A percentile compares a stretch with the other conserved stretches of the same genome.
Conservation (phyloP, 73 alveolate species). For the Paramecium octaurelia region DNA sequence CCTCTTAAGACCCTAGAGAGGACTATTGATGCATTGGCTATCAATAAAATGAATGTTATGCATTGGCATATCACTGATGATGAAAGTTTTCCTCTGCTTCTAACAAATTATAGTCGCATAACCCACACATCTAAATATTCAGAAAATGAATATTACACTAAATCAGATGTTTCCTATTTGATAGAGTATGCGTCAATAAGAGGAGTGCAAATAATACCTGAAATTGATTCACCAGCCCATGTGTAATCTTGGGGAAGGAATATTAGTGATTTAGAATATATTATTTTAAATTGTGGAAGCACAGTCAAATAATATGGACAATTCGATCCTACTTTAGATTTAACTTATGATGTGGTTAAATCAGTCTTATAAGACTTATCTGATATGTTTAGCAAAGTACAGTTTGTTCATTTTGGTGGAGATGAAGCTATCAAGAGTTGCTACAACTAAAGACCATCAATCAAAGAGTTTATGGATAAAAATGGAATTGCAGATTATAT, state of each 20-base stretch:
- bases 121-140: slow-evolving; percentile 71
- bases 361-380: slow-evolving; percentile 27
- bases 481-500: slow-evolving; percentile 41
- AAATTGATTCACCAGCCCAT: slow-evolving; percentile 90
- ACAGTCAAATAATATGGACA: slow-evolving; percentile 19
- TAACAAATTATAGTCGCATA: slow-evolving; percentile 67
- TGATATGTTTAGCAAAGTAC: background rate
- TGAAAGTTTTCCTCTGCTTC: slow-evolving; percentile 78
- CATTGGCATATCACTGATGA: slow-evolving; percentile 90
- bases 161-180: slow-evolving; percentile 68
- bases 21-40: slow-evolving; percentile 65
- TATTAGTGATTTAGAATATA: slow-evolving; percentile 9
- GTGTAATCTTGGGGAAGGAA: slow-evolving; percentile 49
- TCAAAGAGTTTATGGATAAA: slow-evolving; percentile 48
- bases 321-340: slow-evolving; percentile 58
- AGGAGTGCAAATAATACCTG: slow-evolving; percentile 84
- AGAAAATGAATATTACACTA: slow-evolving; percentile 65
- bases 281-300: background rate
- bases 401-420: slow-evolving; percentile 61
- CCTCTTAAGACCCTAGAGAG: slow-evolving; percentile 61
- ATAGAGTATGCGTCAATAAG: slow-evolving; percentile 69
- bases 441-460: slow-evolving; percentile 44
- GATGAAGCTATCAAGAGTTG: slow-evolving; percentile 46
- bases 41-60: slow-evolving; percentile 76
- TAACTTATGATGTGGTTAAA: slow-evolving; percentile 37